Evolutionary conservation across 2,329 filamentous ascomycete species (phyloP).

Genomic region (Neospermospora avenae): DNA sequence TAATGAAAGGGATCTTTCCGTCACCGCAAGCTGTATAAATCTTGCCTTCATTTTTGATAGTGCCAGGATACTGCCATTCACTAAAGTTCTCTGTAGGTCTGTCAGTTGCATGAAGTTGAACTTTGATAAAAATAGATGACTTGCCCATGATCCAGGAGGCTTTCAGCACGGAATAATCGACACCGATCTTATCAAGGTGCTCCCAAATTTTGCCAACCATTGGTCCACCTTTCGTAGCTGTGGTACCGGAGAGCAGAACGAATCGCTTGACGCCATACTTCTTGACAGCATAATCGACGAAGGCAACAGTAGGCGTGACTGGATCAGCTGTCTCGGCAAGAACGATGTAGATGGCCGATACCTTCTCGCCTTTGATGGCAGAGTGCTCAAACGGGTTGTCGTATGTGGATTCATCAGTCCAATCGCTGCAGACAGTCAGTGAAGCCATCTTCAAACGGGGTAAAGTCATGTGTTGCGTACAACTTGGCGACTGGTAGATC

Average conservation of each 20-base stretch:
- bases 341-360: constrained; percentile 42
- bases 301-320: constrained; percentile 36
- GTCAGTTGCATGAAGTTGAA: constrained; percentile 4
- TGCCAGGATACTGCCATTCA: constrained; percentile 8
- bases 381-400: constrained; percentile 33
- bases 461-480: not conserved
- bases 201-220: constrained; percentile 38
- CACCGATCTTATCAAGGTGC: constrained; percentile 38
- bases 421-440: constrained; percentile 34
- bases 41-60: constrained; percentile 40
- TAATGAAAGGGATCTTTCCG: constrained; percentile 45
- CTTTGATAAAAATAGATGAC: not conserved
- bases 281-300: constrained; percentile 40
- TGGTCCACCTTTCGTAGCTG: constrained; percentile 19
- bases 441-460: not conserved
- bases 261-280: constrained; percentile 40
- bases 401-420: constrained; percentile 42
- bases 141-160: constrained; percentile 48
- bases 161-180: constrained; percentile 42
- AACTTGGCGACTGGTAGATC: constrained; percentile 30
- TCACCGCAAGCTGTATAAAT: constrained; percentile 43
- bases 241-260: constrained; percentile 41
- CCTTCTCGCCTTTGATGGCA: constrained; percentile 18
- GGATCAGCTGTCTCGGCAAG: constrained; percentile 35
- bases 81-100: constrained; percentile 21